Evolutionary conservation across 2,329 filamentous ascomycete genomes (phyloP).

Genomic region (Alternaria sp.): DNA sequence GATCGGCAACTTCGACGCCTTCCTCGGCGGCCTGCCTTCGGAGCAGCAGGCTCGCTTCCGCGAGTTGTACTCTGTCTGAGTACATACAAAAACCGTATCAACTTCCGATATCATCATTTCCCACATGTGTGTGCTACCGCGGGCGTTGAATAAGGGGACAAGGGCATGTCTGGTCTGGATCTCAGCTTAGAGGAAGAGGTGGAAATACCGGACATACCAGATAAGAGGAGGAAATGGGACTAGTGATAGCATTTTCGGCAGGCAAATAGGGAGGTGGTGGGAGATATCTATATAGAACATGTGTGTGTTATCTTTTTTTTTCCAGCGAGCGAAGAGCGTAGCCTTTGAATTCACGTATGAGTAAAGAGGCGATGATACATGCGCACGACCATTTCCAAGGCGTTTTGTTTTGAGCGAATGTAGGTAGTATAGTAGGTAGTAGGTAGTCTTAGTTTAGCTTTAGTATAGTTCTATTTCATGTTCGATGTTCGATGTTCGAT

Average conservation of each 20-base stretch:
- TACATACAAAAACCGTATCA: neutral
- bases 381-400: neutral
- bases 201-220: slow-evolving; percentile 29
- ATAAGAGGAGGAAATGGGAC: neutral
- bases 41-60: slow-evolving; percentile 53
- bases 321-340: neutral
- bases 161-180: neutral
- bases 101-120: slow-evolving; percentile 21
- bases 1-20: slow-evolving; percentile 61
- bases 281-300: neutral
- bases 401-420: neutral
- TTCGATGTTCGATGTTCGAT: too few species aligned
- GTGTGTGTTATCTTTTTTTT: neutral
- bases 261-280: neutral
- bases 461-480: too few species aligned
- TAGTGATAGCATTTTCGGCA: neutral
- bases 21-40: slow-evolving; percentile 55
- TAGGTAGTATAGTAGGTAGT: neutral
- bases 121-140: slow-evolving; percentile 18
- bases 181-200: slow-evolving; percentile 28
- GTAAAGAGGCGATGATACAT: neutral
- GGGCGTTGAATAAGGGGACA: slow-evolving; percentile 32
- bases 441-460: neutral
- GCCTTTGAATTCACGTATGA: too few species aligned
- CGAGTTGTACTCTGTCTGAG: slow-evolving; percentile 50